Base-by-base conservation (phyloP, 768 basidiomycete species). In the Crucibulum laeve region DNA sequence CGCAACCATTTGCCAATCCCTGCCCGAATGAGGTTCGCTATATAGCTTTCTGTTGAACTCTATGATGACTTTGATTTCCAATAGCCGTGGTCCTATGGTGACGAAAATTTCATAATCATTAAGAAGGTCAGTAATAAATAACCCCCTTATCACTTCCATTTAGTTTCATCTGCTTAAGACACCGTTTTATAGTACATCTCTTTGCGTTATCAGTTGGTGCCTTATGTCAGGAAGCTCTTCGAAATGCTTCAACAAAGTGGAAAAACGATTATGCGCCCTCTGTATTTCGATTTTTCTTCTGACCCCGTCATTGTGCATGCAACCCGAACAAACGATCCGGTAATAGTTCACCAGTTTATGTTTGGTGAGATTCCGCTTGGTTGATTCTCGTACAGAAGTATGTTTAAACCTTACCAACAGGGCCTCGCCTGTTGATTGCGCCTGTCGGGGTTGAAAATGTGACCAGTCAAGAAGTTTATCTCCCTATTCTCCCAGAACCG, bases 81-180 rank as follows among this genome's bases (percentile, higher is more conserved):
- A n/a, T 32, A 63, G 61, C 64, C 63, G n/a, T 67, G 66, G 66
- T 53, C 62, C 0, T 65, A 66, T 36, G 66, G 65, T 8, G 59
- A 55, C 32, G 63, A 57, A 0, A 67, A 67, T 39, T 64, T 64
- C 36, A 43, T 53, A 13, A 67, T 67, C 21, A 53, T 65, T 46
- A 65, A 67, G 45, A 53, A 62, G 54, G 62, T 60, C 47, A 18
- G 15, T 22, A 21, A 10, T 13, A 26, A 40, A 4, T 23, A 36
- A 6, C n/a, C n/a, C n/a, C n/a, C n/a, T n/a, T n/a, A n/a, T n/a
- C n/a, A n/a, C n/a, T 17, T 2, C 32, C 4, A 11, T 17, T 4
- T n/a, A 5, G 17, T 35, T 13, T 25, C 21, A 7, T 18, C 24
- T 6, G 33, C 26, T 7, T 18, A 26, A 6, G 23, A n/a, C 11